phyloP scores from a whole-genome alignment of 768 basidiomycete species.

The Trichaptum fuscoviolaceum region DNA sequence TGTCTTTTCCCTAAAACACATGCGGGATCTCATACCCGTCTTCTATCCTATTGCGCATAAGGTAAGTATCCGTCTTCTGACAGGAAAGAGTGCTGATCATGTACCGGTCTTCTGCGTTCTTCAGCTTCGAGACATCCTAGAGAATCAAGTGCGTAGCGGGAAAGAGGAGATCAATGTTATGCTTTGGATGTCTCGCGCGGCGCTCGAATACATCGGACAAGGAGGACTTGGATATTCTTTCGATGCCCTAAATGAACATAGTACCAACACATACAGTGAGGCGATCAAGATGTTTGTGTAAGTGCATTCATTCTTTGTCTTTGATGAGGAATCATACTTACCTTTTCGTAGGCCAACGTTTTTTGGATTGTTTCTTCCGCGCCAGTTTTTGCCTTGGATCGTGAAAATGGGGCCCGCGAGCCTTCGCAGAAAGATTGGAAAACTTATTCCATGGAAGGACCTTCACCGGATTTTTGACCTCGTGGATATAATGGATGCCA shows the following conservation, averaged over 20 bases:
- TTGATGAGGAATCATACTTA: neutral
- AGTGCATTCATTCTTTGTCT: neutral
- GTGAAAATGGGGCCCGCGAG: conserved; percentile 4
- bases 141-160: neutral
- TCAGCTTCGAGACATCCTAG: neutral
- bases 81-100: neutral
- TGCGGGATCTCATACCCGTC: conserved; percentile 22
- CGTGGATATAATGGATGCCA: conserved; percentile 1
- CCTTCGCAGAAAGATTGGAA: neutral
- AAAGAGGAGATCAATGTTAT: conserved; percentile 7
- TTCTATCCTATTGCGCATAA: conserved; percentile 3
- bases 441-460: neutral
- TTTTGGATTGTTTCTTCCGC: neutral
- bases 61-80: neutral
- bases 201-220: conserved; percentile 12
- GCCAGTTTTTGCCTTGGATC: conserved; percentile 3
- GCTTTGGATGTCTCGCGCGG: conserved; percentile 9
- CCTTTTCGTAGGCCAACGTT: neutral
- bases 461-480: neutral
- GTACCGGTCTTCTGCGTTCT: neutral
- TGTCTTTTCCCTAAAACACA: conserved; percentile 37
- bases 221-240: conserved; percentile 11
- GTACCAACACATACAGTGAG: neutral
- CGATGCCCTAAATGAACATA: conserved; percentile 8
- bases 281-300: conserved; percentile 2